Evolutionary conservation across 108 stramenopile species (phyloP).

Genomic region (Fistulifera pelliculosa): DNA sequence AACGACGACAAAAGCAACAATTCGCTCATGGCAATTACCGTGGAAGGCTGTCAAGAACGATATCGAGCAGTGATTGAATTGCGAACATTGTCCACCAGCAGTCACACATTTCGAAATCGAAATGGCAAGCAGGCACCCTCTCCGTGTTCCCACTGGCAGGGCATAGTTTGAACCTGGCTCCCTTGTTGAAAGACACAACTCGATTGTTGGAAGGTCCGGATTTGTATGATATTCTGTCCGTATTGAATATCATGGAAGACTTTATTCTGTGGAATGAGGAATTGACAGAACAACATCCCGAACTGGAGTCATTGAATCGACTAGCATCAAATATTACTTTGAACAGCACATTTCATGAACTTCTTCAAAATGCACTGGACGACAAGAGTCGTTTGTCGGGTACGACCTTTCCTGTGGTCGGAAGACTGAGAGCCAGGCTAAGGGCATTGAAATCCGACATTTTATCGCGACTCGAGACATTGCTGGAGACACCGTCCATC

Average conservation of each 20-base stretch:
- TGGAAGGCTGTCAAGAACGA: constrained; percentile 40
- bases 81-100: constrained; percentile 25
- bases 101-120: constrained; percentile 13
- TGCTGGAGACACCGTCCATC: constrained; percentile 47
- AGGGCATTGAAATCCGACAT: constrained; percentile 48
- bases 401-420: constrained; percentile 59
- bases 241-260: constrained; percentile 49
- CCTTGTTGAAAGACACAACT: constrained; percentile 43
- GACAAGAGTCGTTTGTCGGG: constrained; percentile 43
- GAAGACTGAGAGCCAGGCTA: constrained; percentile 45
- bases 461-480: constrained; percentile 41
- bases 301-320: constrained; percentile 34
- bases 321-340: constrained; percentile 35
- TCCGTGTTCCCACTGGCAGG: constrained; percentile 38
- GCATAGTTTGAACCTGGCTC: constrained; percentile 37
- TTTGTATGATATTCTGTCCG: constrained; percentile 42
- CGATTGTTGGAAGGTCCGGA: constrained; percentile 61
- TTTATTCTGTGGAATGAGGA: constrained; percentile 41
- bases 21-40: constrained; percentile 35
- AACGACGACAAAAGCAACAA: constrained; percentile 8
- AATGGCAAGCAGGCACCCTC: constrained; percentile 28
- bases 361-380: constrained; percentile 69
- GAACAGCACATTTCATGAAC: constrained; percentile 38
- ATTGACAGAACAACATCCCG: constrained; percentile 16
- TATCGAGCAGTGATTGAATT: constrained; percentile 64